These are phyloP conservation scores for Wickerhamiella pararugosa DNA, from an alignment of 1,139 yeast genomes.

Conservation along the genomic window DNA sequence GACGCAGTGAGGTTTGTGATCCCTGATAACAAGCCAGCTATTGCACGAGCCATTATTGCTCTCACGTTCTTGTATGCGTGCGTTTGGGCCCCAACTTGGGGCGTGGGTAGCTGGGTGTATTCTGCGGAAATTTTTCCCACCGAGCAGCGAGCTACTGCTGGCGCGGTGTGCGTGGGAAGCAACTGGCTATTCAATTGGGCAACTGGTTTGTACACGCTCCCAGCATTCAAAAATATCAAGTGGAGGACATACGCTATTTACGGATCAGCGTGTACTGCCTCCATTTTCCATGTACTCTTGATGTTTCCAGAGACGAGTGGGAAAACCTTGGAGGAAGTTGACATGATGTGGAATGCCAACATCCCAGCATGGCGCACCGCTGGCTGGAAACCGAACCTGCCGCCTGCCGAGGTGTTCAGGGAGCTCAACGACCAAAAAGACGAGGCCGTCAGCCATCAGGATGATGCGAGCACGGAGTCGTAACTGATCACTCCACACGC, in stretches of 20 bases:
- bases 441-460: no score
- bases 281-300: slow-evolving; percentile 42
- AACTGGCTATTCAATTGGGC: slow-evolving; percentile 36
- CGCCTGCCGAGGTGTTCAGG: no score
- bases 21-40: no score
- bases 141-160: slow-evolving; percentile 40
- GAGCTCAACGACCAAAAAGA: no score
- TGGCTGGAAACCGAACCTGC: no score
- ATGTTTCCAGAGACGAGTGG: slow-evolving; percentile 53
- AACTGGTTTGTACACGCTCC: slow-evolving; percentile 38
- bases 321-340: slow-evolving; percentile 48
- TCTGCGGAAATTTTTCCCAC: slow-evolving; percentile 42
- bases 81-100: slow-evolving; percentile 56
- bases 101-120: slow-evolving; percentile 45
- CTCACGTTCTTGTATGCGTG: neutral
- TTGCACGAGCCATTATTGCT: no score
- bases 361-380: no score
- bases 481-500: no score
- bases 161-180: slow-evolving; percentile 41
- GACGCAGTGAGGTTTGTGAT: no score
- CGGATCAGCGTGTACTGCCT: slow-evolving; percentile 41
- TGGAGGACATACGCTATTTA: slow-evolving; percentile 46
- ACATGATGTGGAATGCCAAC: slow-evolving; percentile 30
- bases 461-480: no score
- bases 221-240: slow-evolving; percentile 40